A percentile compares a stretch with the other conserved stretches of the same genome.
phyloP scores from a whole-genome alignment of 2,329 filamentous ascomycete genomes.

The Eutypella sp. region DNA sequence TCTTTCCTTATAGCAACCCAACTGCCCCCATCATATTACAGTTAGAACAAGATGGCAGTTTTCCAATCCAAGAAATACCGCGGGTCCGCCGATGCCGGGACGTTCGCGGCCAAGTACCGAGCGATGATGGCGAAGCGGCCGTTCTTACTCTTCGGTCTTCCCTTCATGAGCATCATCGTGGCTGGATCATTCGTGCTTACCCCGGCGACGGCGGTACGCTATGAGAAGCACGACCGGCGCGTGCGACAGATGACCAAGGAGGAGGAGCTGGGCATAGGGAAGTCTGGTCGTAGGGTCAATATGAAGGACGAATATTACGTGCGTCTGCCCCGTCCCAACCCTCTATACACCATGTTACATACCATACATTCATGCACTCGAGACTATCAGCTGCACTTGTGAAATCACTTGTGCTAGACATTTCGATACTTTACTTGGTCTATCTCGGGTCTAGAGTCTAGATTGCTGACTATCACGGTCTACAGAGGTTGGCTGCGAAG shows the following conservation, averaged over 20 bases:
- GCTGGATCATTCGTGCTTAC: conserved; percentile 92
- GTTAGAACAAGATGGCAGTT: conserved; percentile 44
- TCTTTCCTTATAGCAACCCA: too few relatives aligned
- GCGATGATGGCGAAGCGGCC: conserved; percentile 69
- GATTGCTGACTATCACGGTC: conserved; percentile 14
- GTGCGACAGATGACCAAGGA: conserved; percentile 80
- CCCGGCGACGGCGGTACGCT: conserved; percentile 86
- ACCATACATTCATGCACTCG: too few relatives aligned
- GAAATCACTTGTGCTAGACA: too few relatives aligned
- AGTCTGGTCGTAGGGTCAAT: conserved; percentile 64
- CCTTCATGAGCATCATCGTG: conserved; percentile 85
- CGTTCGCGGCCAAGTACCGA: conserved; percentile 73
- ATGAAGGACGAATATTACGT: conserved; percentile 87
- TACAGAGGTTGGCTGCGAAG: conserved; percentile 73
- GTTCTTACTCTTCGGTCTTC: conserved; percentile 88
- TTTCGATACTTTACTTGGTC: too few relatives aligned
- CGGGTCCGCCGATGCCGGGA: conserved; percentile 58
- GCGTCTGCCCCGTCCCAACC: conserved; percentile 31
- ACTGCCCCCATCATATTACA: neutral
- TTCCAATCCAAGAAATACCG: conserved; percentile 71
- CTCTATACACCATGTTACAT: neutral
- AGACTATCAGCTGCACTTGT: neutral
- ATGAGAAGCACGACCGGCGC: conserved; percentile 88
- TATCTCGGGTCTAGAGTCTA: too few relatives aligned
- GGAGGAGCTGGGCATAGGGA: conserved; percentile 78